These are phyloP conservation scores for Kodamaea kakaduensis DNA, from an alignment of 805 yeast genomes.

Conservation along the genomic window DNA sequence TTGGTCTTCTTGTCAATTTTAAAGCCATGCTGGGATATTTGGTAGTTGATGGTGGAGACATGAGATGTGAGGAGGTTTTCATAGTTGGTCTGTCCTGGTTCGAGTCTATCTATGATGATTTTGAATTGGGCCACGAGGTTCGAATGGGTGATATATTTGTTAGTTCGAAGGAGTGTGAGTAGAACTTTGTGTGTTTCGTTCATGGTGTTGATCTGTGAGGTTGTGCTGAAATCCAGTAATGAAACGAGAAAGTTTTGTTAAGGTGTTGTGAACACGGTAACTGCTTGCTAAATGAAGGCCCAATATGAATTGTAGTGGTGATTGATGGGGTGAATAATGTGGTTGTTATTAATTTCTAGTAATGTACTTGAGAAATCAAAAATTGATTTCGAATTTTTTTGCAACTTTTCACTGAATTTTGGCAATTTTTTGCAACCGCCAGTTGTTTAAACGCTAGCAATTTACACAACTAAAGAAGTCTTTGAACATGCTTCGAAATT, in stretches of 20 bases:
- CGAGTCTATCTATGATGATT: conserved; percentile 13
- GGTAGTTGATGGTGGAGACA: conserved; percentile 28
- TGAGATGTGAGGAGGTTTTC: conserved; percentile 14
- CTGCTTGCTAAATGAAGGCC: too few relatives aligned
- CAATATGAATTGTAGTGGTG: too few relatives aligned
- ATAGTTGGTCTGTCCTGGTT: conserved; percentile 4
- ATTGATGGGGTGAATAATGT: too few relatives aligned
- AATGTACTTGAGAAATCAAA: neutral
- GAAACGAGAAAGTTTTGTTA: too few relatives aligned
- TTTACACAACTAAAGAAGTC: too few relatives aligned
- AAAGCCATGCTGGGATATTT: conserved; percentile 36
- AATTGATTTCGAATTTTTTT: neutral
- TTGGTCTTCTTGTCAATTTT: conserved; percentile 39
- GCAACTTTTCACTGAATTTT: neutral
- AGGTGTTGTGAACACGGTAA: too few relatives aligned
- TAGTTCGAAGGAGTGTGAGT: conserved; percentile 29
- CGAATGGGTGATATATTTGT: conserved; percentile 18
- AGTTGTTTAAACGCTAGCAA: too few relatives aligned
- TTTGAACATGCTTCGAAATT: too few relatives aligned
- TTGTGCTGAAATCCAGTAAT: too few relatives aligned
- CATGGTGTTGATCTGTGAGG: too few relatives aligned
- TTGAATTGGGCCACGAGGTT: conserved; percentile 22
- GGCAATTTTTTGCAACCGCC: conserved; percentile 4
- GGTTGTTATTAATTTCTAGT: too few relatives aligned
- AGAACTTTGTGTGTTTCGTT: conserved; percentile 19